Base-by-base conservation (phyloP, 2,329 filamentous ascomycete genomes). In the Whalleya microplaca region DNA sequence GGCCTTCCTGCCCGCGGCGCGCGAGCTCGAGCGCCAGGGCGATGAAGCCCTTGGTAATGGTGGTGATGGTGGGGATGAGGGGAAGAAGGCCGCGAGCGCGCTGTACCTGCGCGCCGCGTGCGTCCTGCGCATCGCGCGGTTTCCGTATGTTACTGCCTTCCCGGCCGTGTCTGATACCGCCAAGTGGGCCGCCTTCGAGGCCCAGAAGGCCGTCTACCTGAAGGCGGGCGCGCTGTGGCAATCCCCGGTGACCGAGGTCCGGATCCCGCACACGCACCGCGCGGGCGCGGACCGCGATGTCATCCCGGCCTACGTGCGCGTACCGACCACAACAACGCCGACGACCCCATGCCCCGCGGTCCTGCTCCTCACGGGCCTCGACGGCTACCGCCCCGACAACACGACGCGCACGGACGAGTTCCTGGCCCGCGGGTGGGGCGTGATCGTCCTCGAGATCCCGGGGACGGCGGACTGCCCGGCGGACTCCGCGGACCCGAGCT, bases 91-190 rank as follows among this genome's bases (percentile, higher is more conserved):
- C n/a, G n/a, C n/a, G n/a, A n/a, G n/a, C n/a, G n/a, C n/a, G n/a
- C 77, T 88, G 18, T 90, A 87, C 71, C 78, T 90, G n/a, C 84
- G 89, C 20, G 87, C 87, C 4, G 88, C 88, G 20, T 85, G 87
- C 21, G 79, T 92, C n/a, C 87, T 90, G 71, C 82, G 89, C 50
- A 91, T 92, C 63, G 81, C 87, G 0, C 81, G 89, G 16, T 92
- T 92, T 67, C 89, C 89, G 2, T 81, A 82, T 63, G 75, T 82
- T 61, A 72, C 75, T 2, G 62, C 68, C 2, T 75, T 71, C 48
- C 77, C 79, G 0, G 48, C 56, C 2, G 58, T 76, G 41, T 77
- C 65, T 62, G 75, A 76, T 43, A 69, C 71, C 1, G 69, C 72
- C 46, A 87, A 92, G 72, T 81, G 84, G 62, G 70, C 79, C 23